Evolutionary conservation across 345 rosid genomes (phyloP), one percentile per base, ranked within the genome.

Genomic region (Citrus sinensis): DNA sequence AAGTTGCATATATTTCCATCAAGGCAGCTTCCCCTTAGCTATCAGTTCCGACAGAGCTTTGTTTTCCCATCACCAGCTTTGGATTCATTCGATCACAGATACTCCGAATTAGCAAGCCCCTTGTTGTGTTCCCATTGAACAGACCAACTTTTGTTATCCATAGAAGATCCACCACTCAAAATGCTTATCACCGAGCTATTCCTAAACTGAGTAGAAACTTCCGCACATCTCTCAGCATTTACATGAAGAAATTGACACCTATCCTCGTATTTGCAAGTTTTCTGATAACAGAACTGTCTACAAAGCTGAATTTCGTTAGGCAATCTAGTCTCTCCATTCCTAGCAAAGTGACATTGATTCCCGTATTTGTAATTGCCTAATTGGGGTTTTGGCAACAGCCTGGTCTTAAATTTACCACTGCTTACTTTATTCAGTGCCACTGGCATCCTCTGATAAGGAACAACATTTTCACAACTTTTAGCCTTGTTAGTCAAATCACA

Each of bases 11-110:
- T 64, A 11, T 79, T 67, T n/a, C 76, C 82, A 24, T 67, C 61
- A 24, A 73, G 10, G 78, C 80, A 82, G 60, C 75, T 49, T 66
- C 67, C 80, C 8, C 20, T 71, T 61, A 35, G 67, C 75, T 71
- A 56, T 80, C 80, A 79, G 11, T 76, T 76, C 19, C 37, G 49
- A 55, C 80, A 76, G 4, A 71, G 82, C 56, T 68, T 83, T 46
- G 35, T 79, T 79, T 79, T 70, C 75, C 60, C 16, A 40, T 34
- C 49, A 42, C 4, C 17, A 42, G 68, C 79, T 11, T 82, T 7
- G n/a, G 30, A 46, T 22, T 68, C 22, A 37, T 60, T 40, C 14
- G 29, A 69, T 27, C 66, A 35, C 4, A 60, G 34, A 35, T 29
- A 14, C 17, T 76, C 37, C 19, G 24, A 64, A 6, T 27, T 19